phyloP scores from a whole-genome alignment of 371 early-diverging fungal species.

The Mucor irregularis region DNA sequence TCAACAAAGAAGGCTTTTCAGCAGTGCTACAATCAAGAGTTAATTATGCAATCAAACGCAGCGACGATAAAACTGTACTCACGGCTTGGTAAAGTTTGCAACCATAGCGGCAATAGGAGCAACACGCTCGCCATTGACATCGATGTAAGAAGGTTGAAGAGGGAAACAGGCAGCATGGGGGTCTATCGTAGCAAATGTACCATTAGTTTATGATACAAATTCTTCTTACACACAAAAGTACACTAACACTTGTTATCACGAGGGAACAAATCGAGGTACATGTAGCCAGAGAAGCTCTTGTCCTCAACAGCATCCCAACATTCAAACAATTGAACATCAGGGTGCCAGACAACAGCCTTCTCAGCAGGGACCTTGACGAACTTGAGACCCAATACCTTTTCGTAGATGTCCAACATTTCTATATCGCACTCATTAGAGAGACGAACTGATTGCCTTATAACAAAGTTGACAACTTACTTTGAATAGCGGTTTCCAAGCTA shows the following conservation, averaged over 20 bases:
- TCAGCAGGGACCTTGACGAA: slow-evolving; percentile 61
- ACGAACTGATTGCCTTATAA: neutral
- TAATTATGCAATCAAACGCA: neutral
- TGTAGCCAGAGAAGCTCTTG: slow-evolving; percentile 68
- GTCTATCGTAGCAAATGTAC: slow-evolving; percentile 37
- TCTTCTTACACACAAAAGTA: slow-evolving; percentile 17
- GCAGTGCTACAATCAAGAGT: slow-evolving; percentile 45
- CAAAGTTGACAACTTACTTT: slow-evolving; percentile 37
- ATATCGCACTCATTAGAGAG: neutral
- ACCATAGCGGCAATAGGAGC: slow-evolving; percentile 82
- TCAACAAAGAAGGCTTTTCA: slow-evolving; percentile 74
- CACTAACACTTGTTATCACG: slow-evolving; percentile 68
- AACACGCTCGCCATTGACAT: slow-evolving; percentile 51
- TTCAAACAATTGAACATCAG: slow-evolving; percentile 69
- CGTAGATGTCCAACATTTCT: slow-evolving; percentile 75
- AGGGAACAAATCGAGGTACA: slow-evolving; percentile 80
- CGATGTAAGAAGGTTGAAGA: slow-evolving; percentile 63
- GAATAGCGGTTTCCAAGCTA: slow-evolving; percentile 55
- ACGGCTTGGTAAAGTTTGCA: slow-evolving; percentile 81
- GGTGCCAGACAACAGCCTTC: slow-evolving; percentile 66
- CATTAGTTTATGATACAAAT: neutral
- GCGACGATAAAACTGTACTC: slow-evolving; percentile 15
- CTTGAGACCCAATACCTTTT: slow-evolving; percentile 62
- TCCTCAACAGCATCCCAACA: slow-evolving; percentile 64
- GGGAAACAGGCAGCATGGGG: slow-evolving; percentile 77